phyloP scores from a whole-genome alignment of 163 green algal species.

The Volvox carteri region DNA sequence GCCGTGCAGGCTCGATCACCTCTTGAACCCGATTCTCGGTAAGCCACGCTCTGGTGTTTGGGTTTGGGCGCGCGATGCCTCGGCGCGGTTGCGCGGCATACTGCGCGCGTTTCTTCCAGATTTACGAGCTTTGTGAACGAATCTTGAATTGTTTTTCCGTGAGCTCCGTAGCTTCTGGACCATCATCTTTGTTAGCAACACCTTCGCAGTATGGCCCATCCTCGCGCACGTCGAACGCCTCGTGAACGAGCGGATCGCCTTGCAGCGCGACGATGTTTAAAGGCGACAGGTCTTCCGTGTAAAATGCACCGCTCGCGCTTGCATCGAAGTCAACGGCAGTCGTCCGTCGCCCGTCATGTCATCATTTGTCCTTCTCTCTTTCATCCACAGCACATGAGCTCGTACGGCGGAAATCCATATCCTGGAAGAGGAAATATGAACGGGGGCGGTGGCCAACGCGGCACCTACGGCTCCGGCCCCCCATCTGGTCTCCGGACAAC shows the following conservation, averaged over 20 bases:
- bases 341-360: not conserved
- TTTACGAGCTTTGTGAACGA: not conserved
- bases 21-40: not conserved
- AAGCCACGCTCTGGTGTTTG: not conserved
- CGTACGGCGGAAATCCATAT: conserved; percentile 8
- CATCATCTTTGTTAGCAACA: too few species aligned
- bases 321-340: conserved; percentile 6
- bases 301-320: too few species aligned
- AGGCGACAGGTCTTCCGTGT: too few species aligned
- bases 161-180: too few species aligned
- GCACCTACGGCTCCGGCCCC: not conserved
- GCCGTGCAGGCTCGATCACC: not conserved
- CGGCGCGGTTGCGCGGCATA: not conserved
- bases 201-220: too few species aligned
- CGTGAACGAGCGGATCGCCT: too few species aligned
- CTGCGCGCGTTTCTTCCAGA: not conserved
- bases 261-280: too few species aligned
- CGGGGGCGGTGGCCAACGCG: not conserved
- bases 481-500: not conserved
- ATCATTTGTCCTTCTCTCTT: not conserved
- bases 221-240: too few species aligned
- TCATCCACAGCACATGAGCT: not conserved
- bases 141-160: too few species aligned
- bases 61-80: conserved; percentile 1
- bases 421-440: conserved; percentile 5